Base-by-base conservation (phyloP, 2,329 filamentous ascomycete genomes). In the Ophiostoma sp. region DNA sequence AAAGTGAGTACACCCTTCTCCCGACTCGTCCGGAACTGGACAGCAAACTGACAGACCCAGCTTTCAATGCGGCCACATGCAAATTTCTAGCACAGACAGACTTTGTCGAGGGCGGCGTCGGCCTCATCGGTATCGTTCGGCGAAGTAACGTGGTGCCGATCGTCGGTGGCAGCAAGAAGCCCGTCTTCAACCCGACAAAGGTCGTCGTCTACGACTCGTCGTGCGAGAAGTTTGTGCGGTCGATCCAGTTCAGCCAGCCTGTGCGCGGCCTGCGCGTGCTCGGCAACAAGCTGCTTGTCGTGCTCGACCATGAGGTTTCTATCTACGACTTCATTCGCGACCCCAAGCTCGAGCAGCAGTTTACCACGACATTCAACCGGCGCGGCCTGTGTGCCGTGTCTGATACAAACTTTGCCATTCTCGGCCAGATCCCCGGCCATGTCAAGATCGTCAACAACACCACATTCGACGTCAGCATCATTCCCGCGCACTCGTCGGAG, bases 141-240 rank as follows among this genome's bases (percentile, higher is more conserved):
- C 90, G 88, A 73, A 88, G 91, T 67, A 93, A 94, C 79, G 96
- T 93, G 77, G 83, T 97, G 47, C 94, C 92, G 41, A 84, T 98
- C 9, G 92, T 97, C 68, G 93, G 93, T 72, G 94, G 94, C 73
- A 93, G 95, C 65, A 90, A 86, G 74, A 87, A 88, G 69, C 92
- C 93, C 67, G 94, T 94, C 75, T 95, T 92, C 74, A 88, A 92
- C 14, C 89, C 90, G 76, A 96, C 93, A 79, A 96, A 96, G 82
- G 36, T 69, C 36, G 60, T 66, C 58, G 91, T 98, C 74, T 98
- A 93, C 93, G 93, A 99, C 77, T 92, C 96, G 74, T 84, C 87
- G 70, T 91, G 90, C 72, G 87, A 89, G 71, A 90, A 89, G 72
- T 78, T 82, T 8, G 63, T 64, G 9, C 63, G 63, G n/a, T 64